Evolutionary conservation across 306 rosid genomes (phyloP).

Genomic region (Geum urbanum): DNA sequence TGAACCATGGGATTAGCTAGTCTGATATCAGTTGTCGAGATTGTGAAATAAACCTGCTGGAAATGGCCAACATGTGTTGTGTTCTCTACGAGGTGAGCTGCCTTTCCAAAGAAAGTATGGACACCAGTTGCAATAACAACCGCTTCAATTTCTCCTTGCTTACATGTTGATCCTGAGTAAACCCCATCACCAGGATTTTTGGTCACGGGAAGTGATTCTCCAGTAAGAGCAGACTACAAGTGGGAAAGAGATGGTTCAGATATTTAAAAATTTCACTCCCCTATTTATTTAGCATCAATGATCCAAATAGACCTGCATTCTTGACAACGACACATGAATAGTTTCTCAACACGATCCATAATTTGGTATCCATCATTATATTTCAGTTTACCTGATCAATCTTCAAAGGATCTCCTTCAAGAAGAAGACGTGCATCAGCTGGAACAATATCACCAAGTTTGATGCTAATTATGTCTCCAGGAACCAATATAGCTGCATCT

Average conservation of each 20-base stretch:
- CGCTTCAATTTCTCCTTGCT: constrained; percentile 79
- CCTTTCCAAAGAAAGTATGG: constrained; percentile 77
- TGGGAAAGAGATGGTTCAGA: constrained; percentile 18
- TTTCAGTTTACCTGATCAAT: constrained; percentile 54
- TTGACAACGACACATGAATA: not conserved
- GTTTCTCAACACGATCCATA: not conserved
- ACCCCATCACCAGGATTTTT: constrained; percentile 63
- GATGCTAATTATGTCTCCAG: constrained; percentile 72
- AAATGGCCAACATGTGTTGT: constrained; percentile 76
- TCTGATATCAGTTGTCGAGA: not conserved
- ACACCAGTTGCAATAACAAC: constrained; percentile 78
- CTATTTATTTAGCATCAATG: not conserved
- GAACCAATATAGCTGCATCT: constrained; percentile 69
- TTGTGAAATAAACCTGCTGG: constrained; percentile 43
- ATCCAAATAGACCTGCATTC: not conserved
- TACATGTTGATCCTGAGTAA: constrained; percentile 81
- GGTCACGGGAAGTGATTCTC: constrained; percentile 57
- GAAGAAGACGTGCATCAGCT: constrained; percentile 74
- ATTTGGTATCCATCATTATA: not conserved
- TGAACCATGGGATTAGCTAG: not conserved
- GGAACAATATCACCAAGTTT: constrained; percentile 77
- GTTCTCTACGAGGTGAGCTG: constrained; percentile 79
- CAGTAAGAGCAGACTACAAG: constrained; percentile 75
- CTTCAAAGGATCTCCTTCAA: constrained; percentile 75
- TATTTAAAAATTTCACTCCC: too few relatives aligned